Evolutionary conservation across 2,329 filamentous ascomycete genomes (phyloP), one percentile per base, ranked within the genome.

Genomic region (Paracoccidioides lutzii): DNA sequence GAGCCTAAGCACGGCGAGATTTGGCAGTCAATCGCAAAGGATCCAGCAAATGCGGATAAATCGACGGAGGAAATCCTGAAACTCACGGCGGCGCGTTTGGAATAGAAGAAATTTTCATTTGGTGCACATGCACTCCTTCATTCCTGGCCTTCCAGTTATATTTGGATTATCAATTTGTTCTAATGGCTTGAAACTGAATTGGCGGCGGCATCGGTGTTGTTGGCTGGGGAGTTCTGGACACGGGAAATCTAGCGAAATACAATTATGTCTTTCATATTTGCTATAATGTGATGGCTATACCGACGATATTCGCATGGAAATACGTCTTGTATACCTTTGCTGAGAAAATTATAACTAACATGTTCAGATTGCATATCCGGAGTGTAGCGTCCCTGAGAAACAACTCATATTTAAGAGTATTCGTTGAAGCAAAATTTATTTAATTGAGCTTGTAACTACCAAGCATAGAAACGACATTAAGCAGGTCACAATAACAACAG

Each of bases 1-100:
- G 93, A 97, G 70, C 94, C 94, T 3, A 83, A 84, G 64, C 90
- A 98, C 70, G 93, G 93, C 12, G 93, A 98, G 76, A 75, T 86
- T 32, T 98, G 93, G 93, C 88, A 95, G 74, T 73, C 76, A 7
- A 78, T 96, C 3, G 82, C 85, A 15, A 98, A 98, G 77, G 82
- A 90, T 64, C 91, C 91, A 0, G 80, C 78, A 70, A 94, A 95
- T 70, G 87, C 86, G 30, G 75, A 80, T 55, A 85, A 85, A 75
- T 77, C 78, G 9, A 80, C 81, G 0, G 90, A 95, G 71, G 89
- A 95, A 69, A 79, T 96, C 14, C 68, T 98, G 64, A 88, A 87
- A 74, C 70, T 90, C 59, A 90, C 94, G 28, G 85, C 87, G 0
- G 78, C 75, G 52, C 65, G 58, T 59, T 59, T 62, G 48, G 55